Conservation (phyloP, 2,329 filamentous ascomycete genomes). For the Zymoseptoria passerinii region DNA sequence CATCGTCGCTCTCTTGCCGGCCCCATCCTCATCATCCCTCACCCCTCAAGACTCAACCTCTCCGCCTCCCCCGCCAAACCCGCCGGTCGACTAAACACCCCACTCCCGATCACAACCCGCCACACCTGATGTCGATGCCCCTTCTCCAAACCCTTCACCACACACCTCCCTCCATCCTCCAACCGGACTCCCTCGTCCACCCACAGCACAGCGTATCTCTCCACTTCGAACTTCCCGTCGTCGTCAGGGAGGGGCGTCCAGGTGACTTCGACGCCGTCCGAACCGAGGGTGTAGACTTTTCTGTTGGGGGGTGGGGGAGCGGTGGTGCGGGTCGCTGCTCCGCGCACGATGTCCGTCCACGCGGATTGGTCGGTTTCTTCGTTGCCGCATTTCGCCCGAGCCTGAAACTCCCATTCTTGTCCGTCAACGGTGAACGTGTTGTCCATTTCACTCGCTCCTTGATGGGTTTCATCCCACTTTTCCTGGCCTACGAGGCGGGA, state of each 20-base stretch:
- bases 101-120: constrained; percentile 7
- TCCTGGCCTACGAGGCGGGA: constrained; percentile 1
- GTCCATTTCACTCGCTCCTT: constrained; percentile 6
- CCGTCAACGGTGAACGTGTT: constrained; percentile 9
- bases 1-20: too few species aligned
- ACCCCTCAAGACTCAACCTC: background rate
- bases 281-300: constrained; percentile 2
- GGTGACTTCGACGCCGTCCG: constrained; percentile 5
- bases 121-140: constrained; percentile 6
- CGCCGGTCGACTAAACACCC: constrained; percentile 3
- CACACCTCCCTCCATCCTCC: background rate
- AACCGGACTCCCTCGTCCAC: constrained; percentile 4
- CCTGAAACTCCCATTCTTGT: constrained; percentile 12
- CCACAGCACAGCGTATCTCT: constrained; percentile 12
- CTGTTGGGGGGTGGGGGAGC: constrained; percentile 7
- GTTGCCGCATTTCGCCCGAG: constrained; percentile 5
- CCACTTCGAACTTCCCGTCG: constrained; percentile 7
- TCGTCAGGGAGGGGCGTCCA: constrained; percentile 2
- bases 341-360: constrained; percentile 7
- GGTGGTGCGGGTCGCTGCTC: constrained; percentile 3
- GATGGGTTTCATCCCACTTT: constrained; percentile 6
- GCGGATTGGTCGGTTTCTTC: constrained; percentile 4
- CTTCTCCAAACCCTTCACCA: constrained; percentile 4
- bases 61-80: background rate
- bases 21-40: background rate